Evolutionary conservation across 2,329 filamentous ascomycete species (phyloP), one percentile per base, ranked within the genome.

Genomic region (Alternaria atra): DNA sequence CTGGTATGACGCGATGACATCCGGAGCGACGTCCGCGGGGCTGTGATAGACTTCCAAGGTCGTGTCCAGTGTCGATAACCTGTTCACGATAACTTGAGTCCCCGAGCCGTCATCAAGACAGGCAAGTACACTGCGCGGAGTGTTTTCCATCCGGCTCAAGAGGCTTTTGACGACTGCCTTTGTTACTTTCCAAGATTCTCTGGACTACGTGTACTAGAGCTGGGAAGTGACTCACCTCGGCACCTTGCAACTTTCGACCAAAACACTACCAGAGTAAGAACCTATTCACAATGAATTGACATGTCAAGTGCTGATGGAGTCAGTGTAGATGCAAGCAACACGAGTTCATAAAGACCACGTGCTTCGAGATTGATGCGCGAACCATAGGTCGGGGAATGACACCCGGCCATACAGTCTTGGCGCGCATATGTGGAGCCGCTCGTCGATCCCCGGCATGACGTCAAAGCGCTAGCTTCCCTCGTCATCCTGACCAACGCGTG

Each of bases 401-500:
- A 50, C 46, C 46, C 46, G 30, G 30, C 5, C 30, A 50, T 43
- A 25, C 29, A 32, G 47, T 6, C 58, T 57, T 60, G 47, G 58
- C 58, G 37, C 20, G 52, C 46, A 32, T 50, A 52, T 60, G 58
- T 60, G 58, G 58, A 27, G 53, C 53, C 53, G 58, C 40, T 37
- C 53, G 57, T 60, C 58, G 52, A 57, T 53, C 40, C 57, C 23
- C 53, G 53, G 58, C 51, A 62, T 62, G 59, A 62, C 59, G 59
- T 61, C 59, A 48, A 27, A 2, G 27, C 42, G 30, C 55, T 55
- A 55, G 60, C 52, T 30, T 23, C 42, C 27, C 40, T 59, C 59
- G 59, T 62, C 60, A 62, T 62, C 44, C 46, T 62, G 46, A 62
- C 40, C 51, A 47, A 59, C 51, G 60, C 55, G 51, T 52, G 15